Percentiles rank a stretch among this genome's conserved stretches.
phyloP scores from a whole-genome alignment of 495 filamentous ascomycete genomes.

The Durotheca rogersii region DNA sequence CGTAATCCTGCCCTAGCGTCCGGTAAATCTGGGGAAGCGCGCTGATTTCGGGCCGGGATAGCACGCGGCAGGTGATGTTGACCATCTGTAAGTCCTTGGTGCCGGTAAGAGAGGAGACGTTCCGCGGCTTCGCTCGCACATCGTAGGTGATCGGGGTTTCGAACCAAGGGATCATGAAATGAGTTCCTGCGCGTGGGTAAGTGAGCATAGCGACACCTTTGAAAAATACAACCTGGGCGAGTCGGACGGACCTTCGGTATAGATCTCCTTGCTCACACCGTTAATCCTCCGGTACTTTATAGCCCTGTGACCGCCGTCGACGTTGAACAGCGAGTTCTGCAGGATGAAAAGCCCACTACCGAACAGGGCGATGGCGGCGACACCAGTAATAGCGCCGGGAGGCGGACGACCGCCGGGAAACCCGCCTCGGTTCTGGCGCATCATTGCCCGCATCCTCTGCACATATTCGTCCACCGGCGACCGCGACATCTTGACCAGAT shows the following conservation, averaged over 20 bases:
- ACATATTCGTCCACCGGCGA: constrained; percentile 49
- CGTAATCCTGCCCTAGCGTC: constrained; percentile 92
- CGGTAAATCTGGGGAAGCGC: constrained; percentile 95
- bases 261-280: constrained; percentile 96
- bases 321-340: constrained; percentile 95
- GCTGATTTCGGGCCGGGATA: constrained; percentile 82
- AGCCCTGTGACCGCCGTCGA: constrained; percentile 97
- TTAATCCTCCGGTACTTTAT: constrained; percentile 96
- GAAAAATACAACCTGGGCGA: constrained; percentile 1
- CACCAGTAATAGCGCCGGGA: constrained; percentile 32
- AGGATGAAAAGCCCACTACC: constrained; percentile 63
- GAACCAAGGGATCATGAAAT: constrained; percentile 91
- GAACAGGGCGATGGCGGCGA: constrained; percentile 51
- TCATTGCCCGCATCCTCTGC: constrained; percentile 33
- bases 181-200: constrained; percentile 65
- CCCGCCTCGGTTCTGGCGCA: constrained; percentile 37
- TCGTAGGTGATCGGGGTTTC: constrained; percentile 97
- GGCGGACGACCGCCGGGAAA: constrained; percentile 43
- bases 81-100: constrained; percentile 99
- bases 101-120: constrained; percentile 94
- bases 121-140: constrained; percentile 94
- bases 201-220: constrained; percentile 17
- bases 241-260: constrained; percentile 74
- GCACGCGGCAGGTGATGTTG: constrained; percentile 99
- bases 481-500: constrained; percentile 47